Evolutionary conservation across 139 green algal genomes (phyloP).

Genomic region (Ettlia oleoabundans): DNA sequence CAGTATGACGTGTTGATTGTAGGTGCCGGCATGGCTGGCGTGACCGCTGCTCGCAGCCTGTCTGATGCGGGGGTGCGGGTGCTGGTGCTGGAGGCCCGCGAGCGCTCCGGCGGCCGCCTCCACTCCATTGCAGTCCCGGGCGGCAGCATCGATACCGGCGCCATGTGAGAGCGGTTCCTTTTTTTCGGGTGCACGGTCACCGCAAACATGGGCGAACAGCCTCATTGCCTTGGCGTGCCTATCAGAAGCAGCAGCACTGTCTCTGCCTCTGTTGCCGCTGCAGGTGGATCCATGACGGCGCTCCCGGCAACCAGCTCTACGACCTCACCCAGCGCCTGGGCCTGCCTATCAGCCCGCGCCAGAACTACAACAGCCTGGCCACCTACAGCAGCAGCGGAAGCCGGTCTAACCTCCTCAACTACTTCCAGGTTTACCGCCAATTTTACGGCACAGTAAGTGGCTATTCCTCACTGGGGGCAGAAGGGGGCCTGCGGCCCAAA

Average conservation of each 20-base stretch:
- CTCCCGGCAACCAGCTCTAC: constrained; percentile 44
- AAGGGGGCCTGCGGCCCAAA: too few species aligned
- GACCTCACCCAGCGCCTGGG: constrained; percentile 1
- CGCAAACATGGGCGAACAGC: too few species aligned
- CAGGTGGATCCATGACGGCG: constrained; percentile 57
- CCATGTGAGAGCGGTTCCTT: too few species aligned
- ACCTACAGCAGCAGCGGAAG: constrained; percentile 29
- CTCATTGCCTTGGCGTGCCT: too few species aligned
- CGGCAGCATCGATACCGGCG: constrained; percentile 56
- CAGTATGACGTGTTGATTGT: constrained; percentile 61
- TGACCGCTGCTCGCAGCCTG: constrained; percentile 51
- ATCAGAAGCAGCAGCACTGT: too few species aligned
- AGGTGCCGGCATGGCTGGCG: constrained; percentile 65
- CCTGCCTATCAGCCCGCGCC: not conserved
- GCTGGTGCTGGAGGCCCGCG: constrained; percentile 68
- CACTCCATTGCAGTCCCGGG: constrained; percentile 38
- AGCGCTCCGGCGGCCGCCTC: constrained; percentile 69
- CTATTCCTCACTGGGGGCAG: too few species aligned
- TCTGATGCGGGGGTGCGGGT: constrained; percentile 41
- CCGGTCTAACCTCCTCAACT: constrained; percentile 10
- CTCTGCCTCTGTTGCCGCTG: too few species aligned
- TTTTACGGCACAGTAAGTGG: not conserved
- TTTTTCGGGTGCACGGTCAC: too few species aligned
- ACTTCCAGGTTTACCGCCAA: not conserved
- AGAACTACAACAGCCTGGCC: constrained; percentile 16